A percentile compares a stretch with the other conserved stretches of the same genome.
These are phyloP conservation scores for Penicillium hesseltinei DNA, from an alignment of 2,329 filamentous ascomycete species.

Conservation along the genomic window DNA sequence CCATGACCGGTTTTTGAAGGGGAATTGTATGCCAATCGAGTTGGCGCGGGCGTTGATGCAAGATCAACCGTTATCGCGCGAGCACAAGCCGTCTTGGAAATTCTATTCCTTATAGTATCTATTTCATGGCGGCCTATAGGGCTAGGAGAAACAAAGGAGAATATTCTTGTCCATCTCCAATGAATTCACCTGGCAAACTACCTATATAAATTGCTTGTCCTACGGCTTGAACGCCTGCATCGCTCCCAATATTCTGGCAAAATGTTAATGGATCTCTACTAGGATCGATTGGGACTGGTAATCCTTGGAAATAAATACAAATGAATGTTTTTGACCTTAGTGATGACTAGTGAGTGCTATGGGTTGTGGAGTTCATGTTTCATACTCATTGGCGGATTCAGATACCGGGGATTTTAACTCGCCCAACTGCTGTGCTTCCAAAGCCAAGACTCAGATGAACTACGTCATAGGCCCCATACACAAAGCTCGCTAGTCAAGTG, in stretches of 20 bases:
- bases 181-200: neutral
- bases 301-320: neutral
- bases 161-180: neutral
- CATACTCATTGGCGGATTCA: neutral
- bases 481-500: neutral
- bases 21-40: constrained; percentile 41
- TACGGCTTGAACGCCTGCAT: neutral
- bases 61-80: constrained; percentile 39
- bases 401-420: neutral
- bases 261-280: neutral
- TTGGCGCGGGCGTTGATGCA: constrained; percentile 47
- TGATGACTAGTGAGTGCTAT: neutral
- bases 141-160: neutral
- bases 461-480: neutral
- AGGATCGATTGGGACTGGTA: too few relatives aligned
- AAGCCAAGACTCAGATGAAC: neutral
- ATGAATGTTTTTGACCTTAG: too few relatives aligned
- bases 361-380: neutral
- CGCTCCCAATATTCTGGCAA: too few relatives aligned
- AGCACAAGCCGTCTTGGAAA: constrained; percentile 52
- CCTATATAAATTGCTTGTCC: neutral
- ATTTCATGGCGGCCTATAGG: neutral
- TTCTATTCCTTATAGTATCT: constrained; percentile 40
- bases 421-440: neutral
- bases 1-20: constrained; percentile 53